These are phyloP conservation scores for Salvia rosmarinus DNA, from an alignment of 257 asterid species.

Conservation along the genomic window DNA sequence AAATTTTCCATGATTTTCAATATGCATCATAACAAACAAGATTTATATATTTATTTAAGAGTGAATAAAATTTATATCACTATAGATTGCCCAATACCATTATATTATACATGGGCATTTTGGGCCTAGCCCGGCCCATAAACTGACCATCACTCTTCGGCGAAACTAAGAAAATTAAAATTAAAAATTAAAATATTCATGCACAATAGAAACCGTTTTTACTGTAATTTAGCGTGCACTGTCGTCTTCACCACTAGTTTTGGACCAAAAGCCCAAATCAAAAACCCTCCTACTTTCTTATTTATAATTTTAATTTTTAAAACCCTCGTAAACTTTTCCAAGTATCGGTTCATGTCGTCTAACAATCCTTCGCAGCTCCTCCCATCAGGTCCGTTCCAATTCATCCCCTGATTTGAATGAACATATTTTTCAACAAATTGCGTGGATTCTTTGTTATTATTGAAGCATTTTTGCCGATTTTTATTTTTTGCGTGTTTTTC, in stretches of 20 bases:
- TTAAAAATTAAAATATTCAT: not conserved
- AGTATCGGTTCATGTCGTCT: slow-evolving; percentile 45
- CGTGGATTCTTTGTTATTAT: not conserved
- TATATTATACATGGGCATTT: too few species aligned
- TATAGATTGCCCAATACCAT: too few species aligned
- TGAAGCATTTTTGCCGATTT: slow-evolving; percentile 1
- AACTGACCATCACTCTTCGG: not conserved
- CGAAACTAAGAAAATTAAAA: not conserved
- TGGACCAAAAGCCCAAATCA: slow-evolving; percentile 27
- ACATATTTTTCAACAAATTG: not conserved
- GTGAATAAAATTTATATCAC: too few species aligned
- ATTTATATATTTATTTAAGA: too few species aligned
- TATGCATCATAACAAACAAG: too few species aligned
- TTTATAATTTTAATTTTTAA: not conserved
- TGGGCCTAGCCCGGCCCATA: not conserved
- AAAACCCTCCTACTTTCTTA: slow-evolving; percentile 17
- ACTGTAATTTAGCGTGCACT: not conserved
- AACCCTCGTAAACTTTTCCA: not conserved
- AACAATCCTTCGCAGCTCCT: slow-evolving; percentile 84
- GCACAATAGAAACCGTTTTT: not conserved
- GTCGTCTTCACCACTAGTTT: slow-evolving; percentile 22
- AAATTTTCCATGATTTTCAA: too few species aligned
- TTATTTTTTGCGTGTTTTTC: not conserved
- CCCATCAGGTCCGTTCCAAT: slow-evolving; percentile 58
- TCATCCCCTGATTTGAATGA: not conserved